Percentiles rank a stretch among this genome's conserved stretches.
Evolutionary conservation across 495 filamentous ascomycete species (phyloP).

Genomic region (Aspergillus sparsus): DNA sequence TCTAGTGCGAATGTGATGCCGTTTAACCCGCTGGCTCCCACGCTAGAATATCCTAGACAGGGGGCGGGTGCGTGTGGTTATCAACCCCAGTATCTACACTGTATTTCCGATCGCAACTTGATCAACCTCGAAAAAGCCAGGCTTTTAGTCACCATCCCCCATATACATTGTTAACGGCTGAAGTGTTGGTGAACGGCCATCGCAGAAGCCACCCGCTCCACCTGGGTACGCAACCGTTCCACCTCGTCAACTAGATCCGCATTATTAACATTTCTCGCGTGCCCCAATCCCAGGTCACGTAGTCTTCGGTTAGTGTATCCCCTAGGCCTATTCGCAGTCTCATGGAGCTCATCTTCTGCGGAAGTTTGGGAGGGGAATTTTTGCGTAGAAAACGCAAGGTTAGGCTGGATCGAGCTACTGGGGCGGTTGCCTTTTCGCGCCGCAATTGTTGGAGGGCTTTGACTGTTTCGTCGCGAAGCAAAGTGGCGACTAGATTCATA

Average conservation of each 20-base stretch:
- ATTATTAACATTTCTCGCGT: slow-evolving; percentile 28
- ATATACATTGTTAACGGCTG: slow-evolving; percentile 13
- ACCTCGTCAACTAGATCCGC: slow-evolving; percentile 42
- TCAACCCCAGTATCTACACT: slow-evolving; percentile 1
- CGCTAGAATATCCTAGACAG: slow-evolving; percentile 18
- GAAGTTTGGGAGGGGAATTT: slow-evolving; percentile 33
- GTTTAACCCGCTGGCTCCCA: slow-evolving; percentile 21
- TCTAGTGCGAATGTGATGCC: slow-evolving; percentile 3
- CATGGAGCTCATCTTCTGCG: slow-evolving; percentile 27
- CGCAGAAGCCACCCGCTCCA: slow-evolving; percentile 38
- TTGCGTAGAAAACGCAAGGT: slow-evolving; percentile 35
- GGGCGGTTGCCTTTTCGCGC: slow-evolving; percentile 27
- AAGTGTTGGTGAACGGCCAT: slow-evolving; percentile 27
- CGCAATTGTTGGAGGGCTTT: slow-evolving; percentile 27
- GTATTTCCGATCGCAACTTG: slow-evolving; percentile 13
- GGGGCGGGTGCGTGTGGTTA: slow-evolving; percentile 27
- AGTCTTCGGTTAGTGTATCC: slow-evolving; percentile 27
- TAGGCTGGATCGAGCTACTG: slow-evolving; percentile 29
- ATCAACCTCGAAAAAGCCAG: background rate
- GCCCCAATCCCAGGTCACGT: slow-evolving; percentile 22
- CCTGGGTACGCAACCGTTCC: slow-evolving; percentile 43
- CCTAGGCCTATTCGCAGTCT: slow-evolving; percentile 23
- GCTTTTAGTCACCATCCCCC: background rate
- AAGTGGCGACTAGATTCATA: slow-evolving; percentile 53
- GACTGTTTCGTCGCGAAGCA: slow-evolving; percentile 30